These are phyloP conservation scores for Candida quercuum DNA, from an alignment of 805 yeast genomes.

Conservation along the genomic window DNA sequence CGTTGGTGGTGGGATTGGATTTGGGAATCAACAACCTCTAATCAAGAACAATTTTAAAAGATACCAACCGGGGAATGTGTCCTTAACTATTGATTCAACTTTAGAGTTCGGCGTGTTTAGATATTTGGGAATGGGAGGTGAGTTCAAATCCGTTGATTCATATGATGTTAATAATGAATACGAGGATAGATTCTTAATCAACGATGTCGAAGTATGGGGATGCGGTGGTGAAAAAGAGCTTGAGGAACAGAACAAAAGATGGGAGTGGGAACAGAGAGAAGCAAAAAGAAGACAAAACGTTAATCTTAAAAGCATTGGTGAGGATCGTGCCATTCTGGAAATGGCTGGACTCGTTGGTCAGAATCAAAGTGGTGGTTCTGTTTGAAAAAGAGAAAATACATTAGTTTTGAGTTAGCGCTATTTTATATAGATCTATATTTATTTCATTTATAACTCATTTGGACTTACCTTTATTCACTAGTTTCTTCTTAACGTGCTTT, in stretches of 20 bases:
- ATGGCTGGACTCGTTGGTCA: slow-evolving; percentile 67
- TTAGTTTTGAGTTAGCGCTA: no score
- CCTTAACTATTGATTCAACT: slow-evolving; percentile 70
- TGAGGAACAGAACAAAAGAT: slow-evolving; percentile 65
- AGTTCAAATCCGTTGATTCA: slow-evolving; percentile 32
- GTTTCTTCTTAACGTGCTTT: slow-evolving; percentile 74
- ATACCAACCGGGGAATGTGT: slow-evolving; percentile 68
- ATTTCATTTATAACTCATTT: no score
- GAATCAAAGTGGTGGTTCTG: slow-evolving; percentile 44
- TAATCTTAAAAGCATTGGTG: slow-evolving; percentile 62
- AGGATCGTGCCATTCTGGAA: slow-evolving; percentile 80
- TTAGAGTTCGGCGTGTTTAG: slow-evolving; percentile 81
- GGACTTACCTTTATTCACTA: slow-evolving; percentile 51
- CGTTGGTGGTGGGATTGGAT: slow-evolving; percentile 75
- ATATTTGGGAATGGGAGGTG: slow-evolving; percentile 55
- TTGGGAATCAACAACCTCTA: slow-evolving; percentile 67
- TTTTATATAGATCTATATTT: no score
- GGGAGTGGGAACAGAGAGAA: slow-evolving; percentile 92
- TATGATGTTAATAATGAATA: slow-evolving; percentile 29
- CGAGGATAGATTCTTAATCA: slow-evolving; percentile 67
- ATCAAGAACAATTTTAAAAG: slow-evolving; percentile 39
- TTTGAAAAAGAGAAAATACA: no score
- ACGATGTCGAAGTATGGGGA: slow-evolving; percentile 89
- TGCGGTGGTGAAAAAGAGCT: slow-evolving; percentile 76
- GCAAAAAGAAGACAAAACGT: slow-evolving; percentile 73